phyloP scores from a whole-genome alignment of 169 alveolate genomes.

The Plasmodium falciparum region DNA sequence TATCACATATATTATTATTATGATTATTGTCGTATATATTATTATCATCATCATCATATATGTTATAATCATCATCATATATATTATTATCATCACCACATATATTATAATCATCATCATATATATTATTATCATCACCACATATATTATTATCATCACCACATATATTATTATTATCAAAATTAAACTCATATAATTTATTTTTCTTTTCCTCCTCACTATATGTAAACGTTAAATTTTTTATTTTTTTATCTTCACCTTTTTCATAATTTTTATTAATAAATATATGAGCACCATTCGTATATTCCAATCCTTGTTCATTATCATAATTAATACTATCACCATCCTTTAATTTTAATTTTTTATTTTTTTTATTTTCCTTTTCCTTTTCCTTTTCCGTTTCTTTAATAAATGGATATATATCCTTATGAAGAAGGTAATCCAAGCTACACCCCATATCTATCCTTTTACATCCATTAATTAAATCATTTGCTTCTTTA shows the following conservation, averaged over 20 bases:
- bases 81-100: too few relatives aligned
- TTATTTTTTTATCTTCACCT: neutral
- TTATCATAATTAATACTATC: neutral
- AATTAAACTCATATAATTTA: too few relatives aligned
- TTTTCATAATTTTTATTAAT: neutral
- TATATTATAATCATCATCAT: too few relatives aligned
- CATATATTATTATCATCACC: too few relatives aligned
- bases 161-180: too few relatives aligned
- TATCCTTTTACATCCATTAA: constrained; percentile 29
- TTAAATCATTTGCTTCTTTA: constrained; percentile 8
- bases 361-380: constrained; percentile 3
- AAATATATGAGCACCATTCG: neutral
- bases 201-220: too few relatives aligned
- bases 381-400: constrained; percentile 2
- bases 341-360: neutral
- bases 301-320: neutral
- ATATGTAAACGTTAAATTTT: neutral
- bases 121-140: too few relatives aligned
- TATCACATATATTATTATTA: neutral
- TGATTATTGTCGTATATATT: neutral
- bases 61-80: too few relatives aligned
- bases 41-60: neutral
- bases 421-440: constrained; percentile 17
- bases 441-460: neutral
- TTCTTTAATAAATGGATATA: constrained; percentile 28